These are phyloP conservation scores for Colletotrichum cereale DNA, from an alignment of 2,329 filamentous ascomycete species.

Conservation along the genomic window DNA sequence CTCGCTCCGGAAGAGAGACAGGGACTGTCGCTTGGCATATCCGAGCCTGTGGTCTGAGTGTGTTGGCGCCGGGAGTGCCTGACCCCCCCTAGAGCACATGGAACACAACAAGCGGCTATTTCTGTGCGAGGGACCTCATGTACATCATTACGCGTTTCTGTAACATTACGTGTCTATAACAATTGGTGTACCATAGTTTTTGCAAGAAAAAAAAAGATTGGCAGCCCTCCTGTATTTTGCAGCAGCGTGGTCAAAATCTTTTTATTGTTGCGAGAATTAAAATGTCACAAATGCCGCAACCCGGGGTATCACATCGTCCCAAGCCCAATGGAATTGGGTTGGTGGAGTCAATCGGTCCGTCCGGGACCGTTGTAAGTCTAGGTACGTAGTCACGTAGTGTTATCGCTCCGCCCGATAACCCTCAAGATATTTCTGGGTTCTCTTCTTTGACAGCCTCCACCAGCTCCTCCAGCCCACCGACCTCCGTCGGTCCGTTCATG, in stretches of 20 bases:
- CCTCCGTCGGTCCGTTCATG: constrained; percentile 76
- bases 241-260: neutral
- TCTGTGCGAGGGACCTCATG: neutral
- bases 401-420: constrained; percentile 27
- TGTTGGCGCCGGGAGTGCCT: constrained; percentile 17
- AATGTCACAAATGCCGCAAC: constrained; percentile 14
- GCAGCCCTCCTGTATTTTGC: neutral
- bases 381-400: constrained; percentile 15
- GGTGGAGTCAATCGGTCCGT: constrained; percentile 34
- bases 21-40: constrained; percentile 25
- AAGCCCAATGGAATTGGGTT: constrained; percentile 10
- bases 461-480: constrained; percentile 71
- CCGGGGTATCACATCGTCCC: constrained; percentile 28
- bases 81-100: constrained; percentile 4
- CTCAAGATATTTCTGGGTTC: constrained; percentile 54
- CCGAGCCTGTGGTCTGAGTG: constrained; percentile 30
- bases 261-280: neutral
- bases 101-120: constrained; percentile 12
- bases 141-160: neutral
- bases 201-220: too few species aligned
- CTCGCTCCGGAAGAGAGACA: constrained; percentile 11
- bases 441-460: constrained; percentile 66
- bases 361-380: constrained; percentile 12
- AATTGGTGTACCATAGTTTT: neutral
- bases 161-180: neutral